phyloP scores from a whole-genome alignment of 441 rosid genomes.

The Populus tomentosa region DNA sequence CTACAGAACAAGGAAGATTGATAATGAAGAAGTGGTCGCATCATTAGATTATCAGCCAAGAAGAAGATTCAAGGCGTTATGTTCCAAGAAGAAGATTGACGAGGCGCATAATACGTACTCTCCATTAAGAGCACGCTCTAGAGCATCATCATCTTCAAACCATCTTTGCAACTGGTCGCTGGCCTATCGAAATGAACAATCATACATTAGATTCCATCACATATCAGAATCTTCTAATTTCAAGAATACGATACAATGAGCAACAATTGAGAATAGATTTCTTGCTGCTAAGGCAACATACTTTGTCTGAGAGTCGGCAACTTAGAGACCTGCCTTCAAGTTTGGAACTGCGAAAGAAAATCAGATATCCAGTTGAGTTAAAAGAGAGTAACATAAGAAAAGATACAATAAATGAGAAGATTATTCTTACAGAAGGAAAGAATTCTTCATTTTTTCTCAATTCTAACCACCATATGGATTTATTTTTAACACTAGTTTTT shows the following conservation, averaged over 20 bases:
- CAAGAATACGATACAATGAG: background rate
- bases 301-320: slow-evolving; percentile 89
- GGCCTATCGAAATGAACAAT: slow-evolving; percentile 44
- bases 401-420: background rate
- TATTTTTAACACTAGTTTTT: background rate
- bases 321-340: slow-evolving; percentile 71
- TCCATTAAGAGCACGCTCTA: slow-evolving; percentile 76
- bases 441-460: background rate
- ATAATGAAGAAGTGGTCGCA: background rate
- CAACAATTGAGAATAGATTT: background rate
- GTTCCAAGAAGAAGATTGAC: background rate
- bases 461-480: background rate
- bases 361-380: background rate
- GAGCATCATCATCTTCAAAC: slow-evolving; percentile 82
- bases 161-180: slow-evolving; percentile 61
- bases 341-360: slow-evolving; percentile 49
- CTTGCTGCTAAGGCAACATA: slow-evolving; percentile 22
- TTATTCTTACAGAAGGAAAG: background rate
- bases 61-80: background rate
- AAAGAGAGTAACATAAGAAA: background rate
- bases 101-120: slow-evolving; percentile 44
- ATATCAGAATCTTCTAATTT: background rate
- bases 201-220: slow-evolving; percentile 7
- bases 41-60: background rate
- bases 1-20: slow-evolving; percentile 28